Evolutionary conservation across 1,284 basidiomycete species (phyloP).

Genomic region (Stereum hirsutum): DNA sequence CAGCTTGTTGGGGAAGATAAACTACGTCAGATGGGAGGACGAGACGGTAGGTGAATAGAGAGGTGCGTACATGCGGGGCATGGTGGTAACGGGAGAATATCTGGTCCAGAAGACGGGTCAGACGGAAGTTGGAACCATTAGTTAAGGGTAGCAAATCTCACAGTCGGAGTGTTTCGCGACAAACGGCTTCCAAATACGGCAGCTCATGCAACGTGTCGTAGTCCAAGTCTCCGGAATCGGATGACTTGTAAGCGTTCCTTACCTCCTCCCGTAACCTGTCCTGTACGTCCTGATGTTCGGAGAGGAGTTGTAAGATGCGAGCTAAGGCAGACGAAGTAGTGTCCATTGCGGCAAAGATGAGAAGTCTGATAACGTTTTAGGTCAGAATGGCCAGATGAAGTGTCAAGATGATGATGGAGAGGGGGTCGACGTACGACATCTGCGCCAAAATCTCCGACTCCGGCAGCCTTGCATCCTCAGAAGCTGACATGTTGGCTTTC

Average conservation of each 20-base stretch:
- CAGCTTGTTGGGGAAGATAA: not conserved
- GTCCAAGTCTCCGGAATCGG: too few species aligned
- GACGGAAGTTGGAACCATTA: too few species aligned
- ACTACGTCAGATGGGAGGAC: not conserved
- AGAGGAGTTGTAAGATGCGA: not conserved
- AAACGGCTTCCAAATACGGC: not conserved
- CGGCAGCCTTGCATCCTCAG: slow-evolving; percentile 18
- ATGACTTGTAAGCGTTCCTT: not conserved
- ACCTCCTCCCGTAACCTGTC: not conserved
- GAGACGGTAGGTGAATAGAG: not conserved
- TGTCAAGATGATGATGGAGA: not conserved
- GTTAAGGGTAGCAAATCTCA: not conserved
- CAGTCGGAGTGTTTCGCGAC: not conserved
- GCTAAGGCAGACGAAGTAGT: not conserved
- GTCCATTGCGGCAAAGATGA: slow-evolving; percentile 11
- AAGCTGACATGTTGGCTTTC: slow-evolving; percentile 17
- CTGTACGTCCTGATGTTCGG: not conserved
- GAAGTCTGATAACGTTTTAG: slow-evolving; percentile 6
- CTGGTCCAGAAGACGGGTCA: too few species aligned
- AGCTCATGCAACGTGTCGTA: not conserved
- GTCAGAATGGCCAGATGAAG: not conserved
- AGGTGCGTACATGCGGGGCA: not conserved
- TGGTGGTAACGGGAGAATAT: not conserved
- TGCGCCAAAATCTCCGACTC: slow-evolving; percentile 22
- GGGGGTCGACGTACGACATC: slow-evolving; percentile 17